Percentiles rank a stretch among this genome's conserved stretches.
phyloP scores from a whole-genome alignment of 306 rosid species.

The Morella rubra region DNA sequence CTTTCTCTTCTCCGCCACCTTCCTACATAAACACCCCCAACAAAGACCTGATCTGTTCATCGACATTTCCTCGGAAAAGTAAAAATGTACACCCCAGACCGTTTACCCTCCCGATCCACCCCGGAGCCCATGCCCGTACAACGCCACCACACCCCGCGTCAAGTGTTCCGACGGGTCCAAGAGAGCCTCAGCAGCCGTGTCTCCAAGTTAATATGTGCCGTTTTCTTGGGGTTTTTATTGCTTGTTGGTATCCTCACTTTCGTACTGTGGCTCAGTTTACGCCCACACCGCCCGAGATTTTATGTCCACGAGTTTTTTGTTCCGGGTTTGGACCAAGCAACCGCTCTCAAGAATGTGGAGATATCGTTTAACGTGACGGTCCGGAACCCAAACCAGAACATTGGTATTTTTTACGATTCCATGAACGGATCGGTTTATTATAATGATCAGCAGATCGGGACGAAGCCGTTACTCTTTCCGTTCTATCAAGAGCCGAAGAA shows the following conservation, averaged over 20 bases:
- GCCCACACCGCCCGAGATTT: slow-evolving; percentile 85
- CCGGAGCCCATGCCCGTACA: slow-evolving; percentile 32
- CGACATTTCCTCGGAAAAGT: background rate
- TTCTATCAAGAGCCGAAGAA: slow-evolving; percentile 71
- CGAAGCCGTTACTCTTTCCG: slow-evolving; percentile 34
- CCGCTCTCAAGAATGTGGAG: slow-evolving; percentile 49
- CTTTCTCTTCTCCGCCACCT: slow-evolving; percentile 24
- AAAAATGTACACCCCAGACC: slow-evolving; percentile 39
- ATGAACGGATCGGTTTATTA: slow-evolving; percentile 60
- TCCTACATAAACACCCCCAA: slow-evolving; percentile 21
- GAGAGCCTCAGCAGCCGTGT: slow-evolving; percentile 79
- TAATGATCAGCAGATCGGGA: slow-evolving; percentile 58
- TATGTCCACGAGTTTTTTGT: slow-evolving; percentile 55
- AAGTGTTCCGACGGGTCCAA: slow-evolving; percentile 66
- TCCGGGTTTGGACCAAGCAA: slow-evolving; percentile 48
- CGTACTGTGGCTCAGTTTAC: slow-evolving; percentile 79
- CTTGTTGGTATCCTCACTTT: slow-evolving; percentile 58
- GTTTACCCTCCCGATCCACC: slow-evolving; percentile 41
- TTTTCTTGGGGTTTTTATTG: slow-evolving; percentile 54
- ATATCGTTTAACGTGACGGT: slow-evolving; percentile 49
- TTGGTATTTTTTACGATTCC: slow-evolving; percentile 56
- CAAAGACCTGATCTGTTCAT: slow-evolving; percentile 10
- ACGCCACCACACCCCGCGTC: slow-evolving; percentile 61
- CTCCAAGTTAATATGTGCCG: slow-evolving; percentile 64
- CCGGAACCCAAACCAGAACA: slow-evolving; percentile 72